A percentile compares a stretch with the other conserved stretches of the same genome.
These are phyloP conservation scores for Phaeophleospora eucalypticola DNA, from an alignment of 2,329 filamentous ascomycete species.

Conservation along the genomic window DNA sequence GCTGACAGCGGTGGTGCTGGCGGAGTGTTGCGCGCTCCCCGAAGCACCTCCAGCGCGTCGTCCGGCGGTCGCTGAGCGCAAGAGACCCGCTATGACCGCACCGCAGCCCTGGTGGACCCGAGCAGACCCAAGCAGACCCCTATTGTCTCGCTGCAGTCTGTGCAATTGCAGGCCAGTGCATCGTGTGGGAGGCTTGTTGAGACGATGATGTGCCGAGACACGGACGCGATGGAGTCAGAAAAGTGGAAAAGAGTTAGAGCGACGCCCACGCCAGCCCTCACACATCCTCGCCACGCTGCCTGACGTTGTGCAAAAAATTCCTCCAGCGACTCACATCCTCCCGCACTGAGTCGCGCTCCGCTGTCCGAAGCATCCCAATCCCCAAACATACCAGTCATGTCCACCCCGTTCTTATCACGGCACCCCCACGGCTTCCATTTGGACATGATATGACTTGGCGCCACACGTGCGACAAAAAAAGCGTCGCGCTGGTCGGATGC, in stretches of 20 bases:
- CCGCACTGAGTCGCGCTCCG: no score
- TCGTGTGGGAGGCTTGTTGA: no score
- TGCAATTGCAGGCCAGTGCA: not conserved
- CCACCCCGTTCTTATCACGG: no score
- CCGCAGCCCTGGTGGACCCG: not conserved
- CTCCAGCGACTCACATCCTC: not conserved
- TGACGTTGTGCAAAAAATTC: not conserved
- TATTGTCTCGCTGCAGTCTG: not conserved
- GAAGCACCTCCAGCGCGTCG: not conserved
- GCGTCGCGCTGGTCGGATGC: no score
- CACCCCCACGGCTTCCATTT: no score
- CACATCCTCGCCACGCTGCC: not conserved
- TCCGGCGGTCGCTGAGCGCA: not conserved
- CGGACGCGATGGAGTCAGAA: not conserved
- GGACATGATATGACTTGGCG: no score
- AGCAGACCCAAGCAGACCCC: not conserved
- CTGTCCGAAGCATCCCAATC: no score
- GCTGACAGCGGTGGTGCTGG: no score
- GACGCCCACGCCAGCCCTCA: not conserved
- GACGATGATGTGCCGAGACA: not conserved
- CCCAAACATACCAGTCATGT: no score
- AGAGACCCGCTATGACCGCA: not conserved
- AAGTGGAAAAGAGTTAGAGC: not conserved
- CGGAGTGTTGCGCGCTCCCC: not conserved
- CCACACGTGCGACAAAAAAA: no score